Percentiles rank a stretch among this genome's conserved stretches.
phyloP scores from a whole-genome alignment of 495 filamentous ascomycete species.

The Aspergillus hancockii region DNA sequence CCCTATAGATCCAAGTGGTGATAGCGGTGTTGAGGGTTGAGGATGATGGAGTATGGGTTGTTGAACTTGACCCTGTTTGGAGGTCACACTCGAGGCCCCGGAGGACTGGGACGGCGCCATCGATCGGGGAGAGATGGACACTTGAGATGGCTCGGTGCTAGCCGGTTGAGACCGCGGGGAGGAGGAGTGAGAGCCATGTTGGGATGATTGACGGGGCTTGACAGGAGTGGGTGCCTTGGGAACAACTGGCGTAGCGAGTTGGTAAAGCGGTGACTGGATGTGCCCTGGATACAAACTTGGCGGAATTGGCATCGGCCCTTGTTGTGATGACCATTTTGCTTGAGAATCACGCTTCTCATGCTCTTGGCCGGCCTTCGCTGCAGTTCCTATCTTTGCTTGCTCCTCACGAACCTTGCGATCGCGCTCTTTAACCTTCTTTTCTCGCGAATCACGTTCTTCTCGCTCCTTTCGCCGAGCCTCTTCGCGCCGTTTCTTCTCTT shows the following conservation, averaged over 20 bases:
- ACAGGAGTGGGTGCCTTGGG: constrained; percentile 82
- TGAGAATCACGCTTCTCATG: constrained; percentile 49
- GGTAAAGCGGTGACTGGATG: constrained; percentile 75
- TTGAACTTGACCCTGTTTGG: constrained; percentile 33
- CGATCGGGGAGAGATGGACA: constrained; percentile 45
- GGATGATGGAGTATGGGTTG: constrained; percentile 49
- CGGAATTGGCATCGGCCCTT: constrained; percentile 51
- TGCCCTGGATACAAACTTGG: constrained; percentile 44
- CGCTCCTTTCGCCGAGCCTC: constrained; percentile 63
- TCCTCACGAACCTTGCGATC: constrained; percentile 68
- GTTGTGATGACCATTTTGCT: constrained; percentile 46
- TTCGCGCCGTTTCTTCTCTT: constrained; percentile 68
- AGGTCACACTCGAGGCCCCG: constrained; percentile 28
- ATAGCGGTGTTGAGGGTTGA: constrained; percentile 54
- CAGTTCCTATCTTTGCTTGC: constrained; percentile 50
- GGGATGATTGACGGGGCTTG: constrained; percentile 73
- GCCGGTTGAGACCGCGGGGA: constrained; percentile 56
- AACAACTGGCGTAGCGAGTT: constrained; percentile 75
- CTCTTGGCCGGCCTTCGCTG: constrained; percentile 51
- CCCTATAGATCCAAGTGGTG: constrained; percentile 48
- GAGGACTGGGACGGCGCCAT: constrained; percentile 38
- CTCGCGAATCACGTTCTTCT: constrained; percentile 75
- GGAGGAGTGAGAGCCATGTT: constrained; percentile 73
- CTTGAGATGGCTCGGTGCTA: constrained; percentile 39
- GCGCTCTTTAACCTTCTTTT: constrained; percentile 65